Evolutionary conservation across 345 rosid species (phyloP).

Genomic region (Jatropha curcas): DNA sequence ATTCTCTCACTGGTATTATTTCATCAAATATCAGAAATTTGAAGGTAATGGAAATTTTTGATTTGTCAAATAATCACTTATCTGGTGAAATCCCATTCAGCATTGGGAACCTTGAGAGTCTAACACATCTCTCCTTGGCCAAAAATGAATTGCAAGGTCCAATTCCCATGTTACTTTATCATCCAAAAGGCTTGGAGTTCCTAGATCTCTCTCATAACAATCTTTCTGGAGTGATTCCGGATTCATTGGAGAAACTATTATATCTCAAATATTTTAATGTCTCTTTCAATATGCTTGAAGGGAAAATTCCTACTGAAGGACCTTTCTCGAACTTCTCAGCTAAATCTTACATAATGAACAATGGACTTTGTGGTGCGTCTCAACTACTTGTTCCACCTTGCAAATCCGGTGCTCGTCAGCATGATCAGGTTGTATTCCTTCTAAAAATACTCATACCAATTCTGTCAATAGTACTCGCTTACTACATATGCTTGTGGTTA

Average conservation of each 20-base stretch:
- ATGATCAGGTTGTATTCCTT: background rate
- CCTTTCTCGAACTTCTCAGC: conserved; percentile 1
- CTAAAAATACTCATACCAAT: background rate
- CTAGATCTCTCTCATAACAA: conserved; percentile 12
- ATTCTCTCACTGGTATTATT: background rate
- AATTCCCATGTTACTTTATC: background rate
- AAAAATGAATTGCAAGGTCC: conserved; percentile 10
- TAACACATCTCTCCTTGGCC: conserved; percentile 8
- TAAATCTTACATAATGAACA: conserved; percentile 3
- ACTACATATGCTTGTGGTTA: too few relatives aligned
- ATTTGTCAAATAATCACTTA: conserved; percentile 15
- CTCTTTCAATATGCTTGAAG: conserved; percentile 8
- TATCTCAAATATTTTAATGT: conserved; percentile 3
- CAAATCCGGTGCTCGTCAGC: background rate
- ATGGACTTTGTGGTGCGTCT: background rate
- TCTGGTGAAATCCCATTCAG: conserved; percentile 16
- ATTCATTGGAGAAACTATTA: background rate
- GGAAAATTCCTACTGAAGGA: conserved; percentile 17
- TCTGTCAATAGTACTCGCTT: too few relatives aligned
- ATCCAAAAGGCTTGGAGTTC: background rate
- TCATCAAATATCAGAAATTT: background rate
- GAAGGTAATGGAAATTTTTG: background rate
- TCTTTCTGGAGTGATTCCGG: conserved; percentile 15
- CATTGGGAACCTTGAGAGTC: background rate
- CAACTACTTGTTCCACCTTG: background rate